Evolutionary conservation across 352 stramenopile genomes (phyloP).

Genomic region (Pythium brachiatum): DNA sequence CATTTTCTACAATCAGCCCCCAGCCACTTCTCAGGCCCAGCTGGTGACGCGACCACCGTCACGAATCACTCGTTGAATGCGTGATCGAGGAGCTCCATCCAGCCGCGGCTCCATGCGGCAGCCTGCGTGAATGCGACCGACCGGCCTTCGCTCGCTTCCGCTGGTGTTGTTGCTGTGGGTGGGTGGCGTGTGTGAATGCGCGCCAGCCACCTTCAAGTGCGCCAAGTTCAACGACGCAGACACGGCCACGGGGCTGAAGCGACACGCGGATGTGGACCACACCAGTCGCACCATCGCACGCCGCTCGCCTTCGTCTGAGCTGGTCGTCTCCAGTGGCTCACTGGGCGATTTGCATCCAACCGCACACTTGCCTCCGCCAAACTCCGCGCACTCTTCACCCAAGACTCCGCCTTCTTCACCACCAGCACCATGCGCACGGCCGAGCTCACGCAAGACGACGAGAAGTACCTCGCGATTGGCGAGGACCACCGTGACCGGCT

Average conservation of each 20-base stretch:
- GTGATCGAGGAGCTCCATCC: background rate
- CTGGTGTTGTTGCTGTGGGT: too few relatives aligned
- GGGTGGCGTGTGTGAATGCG: too few relatives aligned
- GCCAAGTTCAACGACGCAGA: background rate
- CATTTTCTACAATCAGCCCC: too few relatives aligned
- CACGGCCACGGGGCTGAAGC: background rate
- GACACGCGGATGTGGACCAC: conserved; percentile 6
- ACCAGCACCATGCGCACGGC: conserved; percentile 37
- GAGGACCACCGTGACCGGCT: conserved; percentile 42
- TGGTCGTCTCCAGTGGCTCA: background rate
- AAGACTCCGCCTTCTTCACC: too few relatives aligned
- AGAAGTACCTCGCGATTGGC: conserved; percentile 40
- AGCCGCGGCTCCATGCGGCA: background rate
- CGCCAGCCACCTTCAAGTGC: background rate
- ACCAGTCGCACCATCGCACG: conserved; percentile 5
- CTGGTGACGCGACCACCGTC: background rate
- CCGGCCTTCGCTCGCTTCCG: background rate
- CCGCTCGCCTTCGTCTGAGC: background rate
- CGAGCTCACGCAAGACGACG: conserved; percentile 42
- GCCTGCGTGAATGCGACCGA: background rate
- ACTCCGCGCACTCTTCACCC: too few relatives aligned
- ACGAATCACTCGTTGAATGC: background rate
- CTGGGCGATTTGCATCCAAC: conserved; percentile 12
- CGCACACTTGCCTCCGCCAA: conserved; percentile 14
- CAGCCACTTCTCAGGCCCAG: too few relatives aligned